Evolutionary conservation across 305 asterid species (phyloP), one percentile per base, ranked within the genome.

Genomic region (Petunia hybrid): DNA sequence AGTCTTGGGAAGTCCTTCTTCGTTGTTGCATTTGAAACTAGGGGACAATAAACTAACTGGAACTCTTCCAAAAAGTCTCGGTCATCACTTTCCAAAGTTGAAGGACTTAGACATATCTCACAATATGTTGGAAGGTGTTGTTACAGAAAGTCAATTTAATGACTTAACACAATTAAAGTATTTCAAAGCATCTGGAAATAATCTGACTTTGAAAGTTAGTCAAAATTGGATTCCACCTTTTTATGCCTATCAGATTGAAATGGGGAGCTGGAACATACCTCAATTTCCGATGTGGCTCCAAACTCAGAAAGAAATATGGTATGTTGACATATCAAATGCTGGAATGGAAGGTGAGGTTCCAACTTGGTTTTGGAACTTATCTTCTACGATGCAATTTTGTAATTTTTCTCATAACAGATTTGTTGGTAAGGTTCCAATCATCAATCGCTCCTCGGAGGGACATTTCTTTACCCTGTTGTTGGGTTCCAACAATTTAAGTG

Each of bases 331-430:
- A 31, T 86, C 90, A 0, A 42, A 66, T 42, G 69, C 84, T 63
- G 87, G 86, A 48, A 83, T 89, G 43, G 40, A 87, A 3, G 77
- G 46, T 0, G 80, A 39, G 6, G 57, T 86, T 48, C 89, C 90
- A 0, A 9, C 64, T 3, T 87, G 92, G 92, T 63, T 89, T 39
- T 81, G 73, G 83, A 73, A 73, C 38, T 3, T 79, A 9, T 36
- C 66, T 41, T 0, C 6, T 4, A 10, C 48, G 4, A 10, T 86
- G 5, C 0, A 2, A 2, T 12, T 22, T 7, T 77, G 85, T 5
- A 85, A 88, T 61, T 84, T 88, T 8, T 88, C 89, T 45, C 9
- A 83, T 14, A 88, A 85, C 70, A 81, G 78, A 36, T 57, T 86
- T 51, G 31, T 9, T 2, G 73, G 79, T 12, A 12, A 57, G 7